Evolutionary conservation across 305 asterid species (phyloP).

Genomic region (Stenogyne calaminthoides): DNA sequence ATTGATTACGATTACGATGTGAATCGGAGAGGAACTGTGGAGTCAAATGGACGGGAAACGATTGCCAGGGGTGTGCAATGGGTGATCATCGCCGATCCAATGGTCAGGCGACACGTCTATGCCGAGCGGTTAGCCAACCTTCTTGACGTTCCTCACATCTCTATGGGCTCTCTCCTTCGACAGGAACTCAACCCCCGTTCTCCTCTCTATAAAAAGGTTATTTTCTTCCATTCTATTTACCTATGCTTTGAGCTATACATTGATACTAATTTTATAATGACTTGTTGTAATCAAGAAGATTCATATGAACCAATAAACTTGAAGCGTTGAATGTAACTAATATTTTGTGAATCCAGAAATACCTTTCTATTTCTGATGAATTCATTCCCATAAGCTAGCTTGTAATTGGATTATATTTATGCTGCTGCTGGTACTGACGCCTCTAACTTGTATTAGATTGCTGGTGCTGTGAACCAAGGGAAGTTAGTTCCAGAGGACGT

Average conservation of each 20-base stretch:
- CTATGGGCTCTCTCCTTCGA: conserved; percentile 86
- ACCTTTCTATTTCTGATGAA: not conserved
- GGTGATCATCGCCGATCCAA: conserved; percentile 90
- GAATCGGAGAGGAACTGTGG: conserved; percentile 39
- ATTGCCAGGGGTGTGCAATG: conserved; percentile 74
- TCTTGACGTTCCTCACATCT: conserved; percentile 78
- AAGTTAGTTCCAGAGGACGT: conserved; percentile 78
- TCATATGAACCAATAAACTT: not conserved
- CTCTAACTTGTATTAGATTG: conserved; percentile 46
- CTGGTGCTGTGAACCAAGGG: conserved; percentile 69
- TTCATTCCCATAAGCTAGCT: not conserved
- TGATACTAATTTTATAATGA: too few species aligned
- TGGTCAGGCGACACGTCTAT: conserved; percentile 70
- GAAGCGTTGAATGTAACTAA: not conserved
- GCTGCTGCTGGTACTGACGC: not conserved
- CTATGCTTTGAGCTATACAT: too few species aligned
- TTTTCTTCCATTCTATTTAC: not conserved
- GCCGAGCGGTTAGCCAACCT: conserved; percentile 79
- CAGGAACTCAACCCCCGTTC: conserved; percentile 82
- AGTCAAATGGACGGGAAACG: conserved; percentile 56
- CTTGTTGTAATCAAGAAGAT: too few species aligned
- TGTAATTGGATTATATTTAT: not conserved
- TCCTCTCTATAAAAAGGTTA: conserved; percentile 67
- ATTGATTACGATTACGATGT: conserved; percentile 33
- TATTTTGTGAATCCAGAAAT: not conserved